phyloP scores from a whole-genome alignment of 148 eudicot genomes.

The Vaccinium corymbosum region DNA sequence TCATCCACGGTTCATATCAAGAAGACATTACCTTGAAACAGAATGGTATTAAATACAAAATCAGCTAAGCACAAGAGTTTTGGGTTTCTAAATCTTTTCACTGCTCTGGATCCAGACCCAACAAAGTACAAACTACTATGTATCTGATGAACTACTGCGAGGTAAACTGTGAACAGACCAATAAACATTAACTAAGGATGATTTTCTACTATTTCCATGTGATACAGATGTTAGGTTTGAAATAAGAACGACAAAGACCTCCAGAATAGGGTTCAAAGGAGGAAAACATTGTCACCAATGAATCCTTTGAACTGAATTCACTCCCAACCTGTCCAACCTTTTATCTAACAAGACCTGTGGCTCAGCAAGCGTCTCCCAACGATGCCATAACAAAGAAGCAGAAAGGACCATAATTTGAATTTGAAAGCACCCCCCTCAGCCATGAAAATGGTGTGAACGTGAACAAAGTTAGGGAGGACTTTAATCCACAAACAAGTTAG shows the following conservation, averaged over 20 bases:
- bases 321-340: constrained; percentile 71
- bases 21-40: background rate
- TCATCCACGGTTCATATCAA: background rate
- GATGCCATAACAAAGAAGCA: constrained; percentile 46
- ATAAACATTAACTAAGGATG: background rate
- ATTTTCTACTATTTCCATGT: background rate
- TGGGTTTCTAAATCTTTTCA: background rate
- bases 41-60: background rate
- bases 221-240: background rate
- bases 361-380: constrained; percentile 36
- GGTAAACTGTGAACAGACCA: background rate
- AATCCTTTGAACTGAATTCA: constrained; percentile 45
- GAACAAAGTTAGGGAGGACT: background rate
- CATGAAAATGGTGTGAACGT: constrained; percentile 24
- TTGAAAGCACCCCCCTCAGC: constrained; percentile 53
- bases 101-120: background rate
- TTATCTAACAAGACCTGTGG: constrained; percentile 59
- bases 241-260: background rate
- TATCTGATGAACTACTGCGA: background rate
- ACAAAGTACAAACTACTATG: background rate
- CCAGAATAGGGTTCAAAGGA: background rate
- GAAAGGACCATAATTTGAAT: constrained; percentile 41
- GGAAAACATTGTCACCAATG: background rate
- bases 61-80: background rate
- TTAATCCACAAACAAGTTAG: background rate